A percentile compares a stretch with the other conserved stretches of the same genome.
These are phyloP conservation scores for Anethum foeniculum DNA, from an alignment of 140 eudicot species.

Conservation along the genomic window DNA sequence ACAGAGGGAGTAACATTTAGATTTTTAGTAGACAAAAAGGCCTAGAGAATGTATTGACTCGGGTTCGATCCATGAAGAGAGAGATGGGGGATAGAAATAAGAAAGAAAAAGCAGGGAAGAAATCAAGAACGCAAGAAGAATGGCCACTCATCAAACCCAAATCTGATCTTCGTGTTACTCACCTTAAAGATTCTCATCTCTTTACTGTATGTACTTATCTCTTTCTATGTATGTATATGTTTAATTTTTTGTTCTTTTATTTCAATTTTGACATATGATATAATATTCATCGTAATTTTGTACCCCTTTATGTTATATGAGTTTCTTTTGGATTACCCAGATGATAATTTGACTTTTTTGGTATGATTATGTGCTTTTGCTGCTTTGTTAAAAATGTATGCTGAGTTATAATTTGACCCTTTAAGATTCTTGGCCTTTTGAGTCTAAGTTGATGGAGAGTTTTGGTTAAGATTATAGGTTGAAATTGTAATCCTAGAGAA, in stretches of 20 bases:
- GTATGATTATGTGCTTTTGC: background rate
- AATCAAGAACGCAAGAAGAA: constrained; percentile 31
- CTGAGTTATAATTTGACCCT: background rate
- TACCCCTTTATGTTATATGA: no score
- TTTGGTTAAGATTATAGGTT: background rate
- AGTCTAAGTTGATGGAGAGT: background rate
- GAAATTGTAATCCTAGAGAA: background rate
- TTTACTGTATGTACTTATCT: constrained; percentile 44
- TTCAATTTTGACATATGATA: background rate
- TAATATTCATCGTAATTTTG: no score
- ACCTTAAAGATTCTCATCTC: constrained; percentile 65
- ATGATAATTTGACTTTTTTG: background rate
- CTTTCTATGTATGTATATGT: background rate
- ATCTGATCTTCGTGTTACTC: constrained; percentile 41
- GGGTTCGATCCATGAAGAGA: constrained; percentile 25
- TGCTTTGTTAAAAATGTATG: background rate
- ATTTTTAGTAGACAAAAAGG: no score
- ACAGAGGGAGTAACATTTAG: no score
- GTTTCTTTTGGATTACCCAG: background rate
- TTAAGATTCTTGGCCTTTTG: background rate
- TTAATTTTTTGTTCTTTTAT: no score
- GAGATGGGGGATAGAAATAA: constrained; percentile 39
- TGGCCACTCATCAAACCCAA: constrained; percentile 79
- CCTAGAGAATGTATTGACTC: no score
- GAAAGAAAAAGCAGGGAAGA: constrained; percentile 25